Conservation (phyloP, 2,329 filamentous ascomycete species). For the Monosporascus sp. region DNA sequence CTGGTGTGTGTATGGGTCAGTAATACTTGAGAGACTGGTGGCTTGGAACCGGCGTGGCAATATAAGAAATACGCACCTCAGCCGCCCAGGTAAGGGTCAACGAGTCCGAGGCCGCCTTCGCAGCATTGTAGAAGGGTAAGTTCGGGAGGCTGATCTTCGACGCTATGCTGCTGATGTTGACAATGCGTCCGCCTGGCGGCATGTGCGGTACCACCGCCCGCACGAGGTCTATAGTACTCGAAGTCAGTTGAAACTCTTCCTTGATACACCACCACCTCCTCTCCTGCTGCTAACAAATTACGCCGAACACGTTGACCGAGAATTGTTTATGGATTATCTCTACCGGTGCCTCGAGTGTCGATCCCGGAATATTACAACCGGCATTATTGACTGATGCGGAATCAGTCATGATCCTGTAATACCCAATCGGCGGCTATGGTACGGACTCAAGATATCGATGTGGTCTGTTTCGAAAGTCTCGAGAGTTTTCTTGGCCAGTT, state of each 20-base stretch:
- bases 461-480: slow-evolving; percentile 26
- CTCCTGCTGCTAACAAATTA: slow-evolving; percentile 9
- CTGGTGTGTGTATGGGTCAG: slow-evolving; percentile 3
- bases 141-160: slow-evolving; percentile 14
- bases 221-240: slow-evolving; percentile 9
- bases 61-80: slow-evolving; percentile 6
- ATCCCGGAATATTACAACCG: slow-evolving; percentile 5
- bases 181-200: slow-evolving; percentile 28
- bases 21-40: background rate
- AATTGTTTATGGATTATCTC: slow-evolving; percentile 18
- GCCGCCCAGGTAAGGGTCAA: slow-evolving; percentile 9
- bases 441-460: slow-evolving; percentile 36
- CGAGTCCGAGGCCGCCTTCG: slow-evolving; percentile 11
- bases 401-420: background rate
- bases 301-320: slow-evolving; percentile 20
- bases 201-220: slow-evolving; percentile 23
- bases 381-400: slow-evolving; percentile 20
- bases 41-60: background rate
- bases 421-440: background rate
- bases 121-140: slow-evolving; percentile 10
- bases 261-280: background rate
- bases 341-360: slow-evolving; percentile 11
- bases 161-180: slow-evolving; percentile 27
- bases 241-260: background rate
- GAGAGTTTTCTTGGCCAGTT: slow-evolving; percentile 30